Percentiles rank a stretch among this genome's conserved stretches.
Conservation (phyloP, 768 basidiomycete species). For the Russula sp. region DNA sequence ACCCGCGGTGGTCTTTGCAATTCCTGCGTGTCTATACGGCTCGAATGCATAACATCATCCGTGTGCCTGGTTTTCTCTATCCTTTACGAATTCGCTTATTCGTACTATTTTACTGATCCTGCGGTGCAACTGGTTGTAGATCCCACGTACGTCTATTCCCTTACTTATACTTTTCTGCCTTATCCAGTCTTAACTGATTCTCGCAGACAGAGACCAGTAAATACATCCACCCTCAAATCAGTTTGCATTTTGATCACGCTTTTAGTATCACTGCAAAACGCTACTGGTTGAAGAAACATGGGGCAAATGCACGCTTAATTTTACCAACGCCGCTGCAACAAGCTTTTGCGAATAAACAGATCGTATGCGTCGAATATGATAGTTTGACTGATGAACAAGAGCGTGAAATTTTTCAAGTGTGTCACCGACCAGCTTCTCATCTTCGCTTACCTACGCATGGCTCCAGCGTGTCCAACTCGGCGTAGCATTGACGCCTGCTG, state of each 20-base stretch:
- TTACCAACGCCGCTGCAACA: conserved; percentile 38
- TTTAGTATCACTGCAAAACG: conserved; percentile 27
- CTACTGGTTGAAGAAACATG: conserved; percentile 21
- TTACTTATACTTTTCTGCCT: not conserved
- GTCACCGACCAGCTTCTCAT: conserved; percentile 15
- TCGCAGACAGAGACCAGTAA: conserved; percentile 42
- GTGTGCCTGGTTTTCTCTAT: not conserved
- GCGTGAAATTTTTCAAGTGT: conserved; percentile 66
- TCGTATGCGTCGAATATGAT: conserved; percentile 67
- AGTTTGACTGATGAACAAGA: conserved; percentile 46
- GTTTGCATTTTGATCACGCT: conserved; percentile 31
- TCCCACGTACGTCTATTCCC: conserved; percentile 41
- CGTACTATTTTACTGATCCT: not conserved
- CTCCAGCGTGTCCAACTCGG: conserved; percentile 67
- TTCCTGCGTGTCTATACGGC: not conserved
- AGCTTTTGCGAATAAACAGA: conserved; percentile 63
- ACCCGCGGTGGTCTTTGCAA: conserved; percentile 14
- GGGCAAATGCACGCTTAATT: conserved; percentile 37
- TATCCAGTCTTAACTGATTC: not conserved
- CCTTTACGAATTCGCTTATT: not conserved
- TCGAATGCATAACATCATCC: not conserved
- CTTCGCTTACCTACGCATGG: not conserved
- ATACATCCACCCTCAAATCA: conserved; percentile 13
- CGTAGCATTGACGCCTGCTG: conserved; percentile 67
- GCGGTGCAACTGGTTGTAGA: conserved; percentile 30